phyloP scores from a whole-genome alignment of 208 protist species.

The Novymonas esmeraldas region DNA sequence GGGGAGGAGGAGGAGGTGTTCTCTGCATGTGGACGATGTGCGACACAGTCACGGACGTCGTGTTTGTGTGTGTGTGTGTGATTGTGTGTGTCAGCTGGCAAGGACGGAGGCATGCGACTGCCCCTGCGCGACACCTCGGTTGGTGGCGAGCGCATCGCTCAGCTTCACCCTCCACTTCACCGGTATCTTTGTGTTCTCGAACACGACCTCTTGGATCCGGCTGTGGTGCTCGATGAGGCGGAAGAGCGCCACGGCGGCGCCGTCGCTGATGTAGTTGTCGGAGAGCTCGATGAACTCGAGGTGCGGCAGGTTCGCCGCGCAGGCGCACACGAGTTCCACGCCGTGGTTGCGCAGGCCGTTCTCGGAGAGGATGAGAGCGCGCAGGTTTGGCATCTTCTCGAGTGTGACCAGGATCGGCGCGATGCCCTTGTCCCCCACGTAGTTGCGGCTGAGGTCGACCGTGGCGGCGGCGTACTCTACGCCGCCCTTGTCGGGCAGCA shows the following conservation, averaged over 20 bases:
- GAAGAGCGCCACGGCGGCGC: conserved; percentile 66
- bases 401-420: conserved; percentile 68
- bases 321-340: conserved; percentile 56
- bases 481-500: conserved; percentile 61
- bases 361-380: conserved; percentile 55
- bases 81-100: conserved; percentile 5
- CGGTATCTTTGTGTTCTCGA: conserved; percentile 89
- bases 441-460: conserved; percentile 86
- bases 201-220: conserved; percentile 62
- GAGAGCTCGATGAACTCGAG: conserved; percentile 82
- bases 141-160: conserved; percentile 51
- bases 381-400: conserved; percentile 57
- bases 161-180: conserved; percentile 75
- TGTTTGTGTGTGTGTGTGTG: too few relatives aligned
- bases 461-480: conserved; percentile 26
- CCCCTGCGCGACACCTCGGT: conserved; percentile 20
- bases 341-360: conserved; percentile 90
- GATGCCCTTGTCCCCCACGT: conserved; percentile 88
- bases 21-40: too few relatives aligned
- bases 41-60: too few relatives aligned
- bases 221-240: conserved; percentile 60
- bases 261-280: conserved; percentile 91
- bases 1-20: too few relatives aligned
- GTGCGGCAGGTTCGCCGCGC: conserved; percentile 49
- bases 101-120: neutral